Percentiles rank a stretch among this genome's conserved stretches.
phyloP scores from a whole-genome alignment of 2,329 filamentous ascomycete genomes.

The Trichoderma sp. region DNA sequence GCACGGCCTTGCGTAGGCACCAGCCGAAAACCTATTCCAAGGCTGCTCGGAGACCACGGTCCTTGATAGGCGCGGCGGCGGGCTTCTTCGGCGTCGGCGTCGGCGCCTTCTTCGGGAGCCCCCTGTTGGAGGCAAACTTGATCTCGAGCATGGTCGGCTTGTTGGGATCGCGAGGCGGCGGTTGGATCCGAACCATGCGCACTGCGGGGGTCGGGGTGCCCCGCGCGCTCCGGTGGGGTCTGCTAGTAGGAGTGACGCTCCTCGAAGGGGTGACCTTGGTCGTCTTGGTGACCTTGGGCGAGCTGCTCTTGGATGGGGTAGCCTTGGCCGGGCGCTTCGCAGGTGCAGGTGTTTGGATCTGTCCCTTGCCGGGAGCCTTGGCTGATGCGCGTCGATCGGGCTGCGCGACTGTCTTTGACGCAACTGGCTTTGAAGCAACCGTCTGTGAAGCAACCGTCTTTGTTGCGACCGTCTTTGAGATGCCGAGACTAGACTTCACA shows the following conservation, averaged over 20 bases:
- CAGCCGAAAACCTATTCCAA: conserved; percentile 32
- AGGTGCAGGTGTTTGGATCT: not conserved
- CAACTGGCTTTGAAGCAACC: not conserved
- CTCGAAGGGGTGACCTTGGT: not conserved
- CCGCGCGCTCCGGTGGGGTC: not conserved
- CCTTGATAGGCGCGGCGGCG: conserved; percentile 15
- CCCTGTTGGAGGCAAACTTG: conserved; percentile 18
- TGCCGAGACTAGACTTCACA: too few species aligned
- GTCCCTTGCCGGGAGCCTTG: not conserved
- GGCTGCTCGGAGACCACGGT: conserved; percentile 20
- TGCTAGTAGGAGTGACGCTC: not conserved
- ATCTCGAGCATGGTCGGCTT: conserved; percentile 14
- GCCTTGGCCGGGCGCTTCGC: not conserved
- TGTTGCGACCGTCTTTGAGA: not conserved
- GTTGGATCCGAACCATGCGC: conserved; percentile 5
- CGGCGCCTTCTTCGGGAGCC: not conserved
- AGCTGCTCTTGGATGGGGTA: not conserved
- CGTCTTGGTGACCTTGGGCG: not conserved
- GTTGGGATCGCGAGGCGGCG: conserved; percentile 13
- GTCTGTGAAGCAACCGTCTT: not conserved
- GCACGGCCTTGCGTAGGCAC: conserved; percentile 10
- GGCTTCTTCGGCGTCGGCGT: not conserved
- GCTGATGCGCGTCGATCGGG: not conserved
- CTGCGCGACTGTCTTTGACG: not conserved
- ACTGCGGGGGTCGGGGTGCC: conserved; percentile 2